Evolutionary conservation across 2,329 filamentous ascomycete genomes (phyloP).

Genomic region (Sporothrix euskadiensis): DNA sequence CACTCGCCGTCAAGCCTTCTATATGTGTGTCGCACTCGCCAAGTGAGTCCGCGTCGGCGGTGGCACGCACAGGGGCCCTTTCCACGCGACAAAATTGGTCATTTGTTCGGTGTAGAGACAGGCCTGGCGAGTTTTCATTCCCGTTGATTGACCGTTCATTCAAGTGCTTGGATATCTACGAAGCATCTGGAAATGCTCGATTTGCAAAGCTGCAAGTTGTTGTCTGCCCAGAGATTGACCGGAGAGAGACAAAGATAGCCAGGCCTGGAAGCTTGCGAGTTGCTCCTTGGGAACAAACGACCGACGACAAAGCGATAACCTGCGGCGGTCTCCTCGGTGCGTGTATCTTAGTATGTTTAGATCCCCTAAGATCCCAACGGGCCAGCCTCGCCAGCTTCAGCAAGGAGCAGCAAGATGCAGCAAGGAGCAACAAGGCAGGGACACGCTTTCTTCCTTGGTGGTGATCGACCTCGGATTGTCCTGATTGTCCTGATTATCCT

Average conservation of each 20-base stretch:
- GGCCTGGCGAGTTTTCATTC: background rate
- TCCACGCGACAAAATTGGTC: background rate
- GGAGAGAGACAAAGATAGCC: background rate
- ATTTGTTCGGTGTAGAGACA: background rate
- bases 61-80: background rate
- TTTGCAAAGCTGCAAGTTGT: too few relatives aligned
- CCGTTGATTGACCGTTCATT: background rate
- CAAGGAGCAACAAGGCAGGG: background rate
- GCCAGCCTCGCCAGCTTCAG: background rate
- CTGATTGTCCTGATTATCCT: conserved; percentile 2
- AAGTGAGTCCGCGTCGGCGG: background rate
- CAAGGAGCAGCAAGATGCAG: background rate
- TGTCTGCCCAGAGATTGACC: background rate
- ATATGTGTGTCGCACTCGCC: conserved; percentile 11
- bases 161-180: background rate
- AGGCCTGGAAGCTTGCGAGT: background rate
- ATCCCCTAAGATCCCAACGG: background rate
- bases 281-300: background rate
- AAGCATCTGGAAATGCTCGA: too few relatives aligned
- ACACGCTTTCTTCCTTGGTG: background rate
- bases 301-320: background rate
- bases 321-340: background rate
- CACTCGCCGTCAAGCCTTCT: background rate
- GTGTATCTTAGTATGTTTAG: background rate
- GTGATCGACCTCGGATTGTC: background rate